Evolutionary conservation across 2,329 filamentous ascomycete genomes (phyloP), one percentile per base, ranked within the genome.

Genomic region (Talaromyces funiculosus): DNA sequence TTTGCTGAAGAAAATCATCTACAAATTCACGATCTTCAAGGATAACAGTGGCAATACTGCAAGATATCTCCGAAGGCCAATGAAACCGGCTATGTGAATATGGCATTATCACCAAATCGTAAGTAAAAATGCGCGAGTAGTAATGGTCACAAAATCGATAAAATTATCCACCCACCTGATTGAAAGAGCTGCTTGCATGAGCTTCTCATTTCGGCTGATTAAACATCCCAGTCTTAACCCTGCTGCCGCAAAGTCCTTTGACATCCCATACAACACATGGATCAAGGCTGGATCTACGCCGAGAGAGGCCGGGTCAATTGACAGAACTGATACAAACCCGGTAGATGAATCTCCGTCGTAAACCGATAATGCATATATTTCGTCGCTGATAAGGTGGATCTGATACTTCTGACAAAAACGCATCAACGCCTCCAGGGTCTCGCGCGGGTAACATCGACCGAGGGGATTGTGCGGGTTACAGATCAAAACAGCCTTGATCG

Each of bases 351-450:
- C 67, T 2, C 65, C 33, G 1, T 75, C 65, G 65, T 79, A 85
- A 0, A 80, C 72, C 4, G 80, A 83, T 1, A 82, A 69, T 3
- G 81, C 83, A 65, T 85, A 85, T 16, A 85, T 77, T 65, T 85
- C 83, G 65, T 85, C 82, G 64, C 77, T 78, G 66, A 85, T 78
- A 29, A 85, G 72, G 64, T 85, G 82, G 10, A 85, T 71, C 1
- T 71, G 63, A 61, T 84, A 69, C 51, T 73, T 75, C 38, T 80
- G 70, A 65, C 82, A 84, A 49, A 84, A 72, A 4, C 67, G 65
- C 70, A 84, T 76, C 14, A 83, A 71, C 8, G 71, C 74, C 1
- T 74, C 63, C 4, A 84, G 64, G 1, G 75, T 75, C 7, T 72
- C 66, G 1, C 68, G 70, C 3, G 79, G 65, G 62, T 81, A 82